Evolutionary conservation across 2,329 filamentous ascomycete species (phyloP).

Genomic region (Colletotrichum orchidophilum): DNA sequence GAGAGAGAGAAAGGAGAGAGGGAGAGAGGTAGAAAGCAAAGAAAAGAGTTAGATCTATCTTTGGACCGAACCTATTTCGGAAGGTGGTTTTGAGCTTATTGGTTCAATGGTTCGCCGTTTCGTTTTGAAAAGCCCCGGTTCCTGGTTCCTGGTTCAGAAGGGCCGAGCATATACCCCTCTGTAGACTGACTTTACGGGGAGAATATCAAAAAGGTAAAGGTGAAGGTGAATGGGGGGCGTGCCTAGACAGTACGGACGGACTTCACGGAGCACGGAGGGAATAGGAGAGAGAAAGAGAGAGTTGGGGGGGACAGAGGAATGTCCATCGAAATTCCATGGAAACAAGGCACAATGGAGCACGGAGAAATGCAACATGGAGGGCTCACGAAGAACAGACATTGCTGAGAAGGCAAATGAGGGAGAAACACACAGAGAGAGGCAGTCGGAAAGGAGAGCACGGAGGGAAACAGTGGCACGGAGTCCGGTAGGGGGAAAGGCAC

Average conservation of each 20-base stretch:
- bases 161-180: slow-evolving; percentile 5
- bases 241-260: not conserved
- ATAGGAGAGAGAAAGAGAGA: not conserved
- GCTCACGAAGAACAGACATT: not conserved
- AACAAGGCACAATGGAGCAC: not conserved
- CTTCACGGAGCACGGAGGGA: slow-evolving; percentile 11
- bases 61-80: not conserved
- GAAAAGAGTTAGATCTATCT: not conserved
- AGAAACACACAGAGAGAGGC: not conserved
- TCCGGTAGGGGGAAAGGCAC: not conserved
- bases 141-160: not conserved
- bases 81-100: not conserved
- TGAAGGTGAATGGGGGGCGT: not conserved
- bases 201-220: not conserved
- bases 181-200: not conserved
- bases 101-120: not conserved
- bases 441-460: not conserved
- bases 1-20: not conserved
- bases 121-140: not conserved
- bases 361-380: not conserved
- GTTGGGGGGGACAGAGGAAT: not conserved
- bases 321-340: too few species aligned
- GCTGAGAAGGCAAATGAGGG: not conserved
- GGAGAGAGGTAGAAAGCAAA: not conserved
- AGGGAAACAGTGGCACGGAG: not conserved